phyloP scores from a whole-genome alignment of 306 rosid genomes.

The Rosa multiflora region DNA sequence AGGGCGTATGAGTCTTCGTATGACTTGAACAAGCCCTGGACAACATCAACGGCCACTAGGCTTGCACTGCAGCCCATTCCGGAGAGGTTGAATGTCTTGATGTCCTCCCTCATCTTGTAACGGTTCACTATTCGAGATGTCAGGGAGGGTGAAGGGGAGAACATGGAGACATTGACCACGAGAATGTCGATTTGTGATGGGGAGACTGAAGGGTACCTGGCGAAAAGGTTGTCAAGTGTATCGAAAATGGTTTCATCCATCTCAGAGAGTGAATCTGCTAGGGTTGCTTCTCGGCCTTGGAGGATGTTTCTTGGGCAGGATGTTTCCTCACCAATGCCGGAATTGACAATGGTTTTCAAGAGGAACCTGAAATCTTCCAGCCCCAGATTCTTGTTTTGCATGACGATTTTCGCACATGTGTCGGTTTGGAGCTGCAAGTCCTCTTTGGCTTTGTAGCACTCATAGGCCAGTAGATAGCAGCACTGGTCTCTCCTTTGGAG shows the following conservation, averaged over 20 bases:
- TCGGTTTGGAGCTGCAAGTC: constrained; percentile 50
- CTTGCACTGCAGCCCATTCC: constrained; percentile 97
- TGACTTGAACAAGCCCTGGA: constrained; percentile 58
- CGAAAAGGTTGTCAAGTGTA: constrained; percentile 67
- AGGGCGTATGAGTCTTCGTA: constrained; percentile 44
- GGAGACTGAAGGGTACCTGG: constrained; percentile 32
- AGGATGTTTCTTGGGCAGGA: constrained; percentile 65
- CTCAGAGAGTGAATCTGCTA: constrained; percentile 47
- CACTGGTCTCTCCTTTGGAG: constrained; percentile 43
- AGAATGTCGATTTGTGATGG: constrained; percentile 68
- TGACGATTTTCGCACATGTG: constrained; percentile 40
- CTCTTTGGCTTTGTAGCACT: constrained; percentile 63
- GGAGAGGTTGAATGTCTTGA: constrained; percentile 63
- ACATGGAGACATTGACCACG: constrained; percentile 76
- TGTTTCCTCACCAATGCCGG: constrained; percentile 78
- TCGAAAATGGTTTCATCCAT: constrained; percentile 67
- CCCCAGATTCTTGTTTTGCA: constrained; percentile 58
- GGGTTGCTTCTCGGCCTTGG: constrained; percentile 51
- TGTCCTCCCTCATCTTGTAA: constrained; percentile 74
- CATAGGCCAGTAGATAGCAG: constrained; percentile 76
- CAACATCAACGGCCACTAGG: constrained; percentile 65
- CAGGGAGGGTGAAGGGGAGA: constrained; percentile 73
- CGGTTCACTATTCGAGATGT: constrained; percentile 62
- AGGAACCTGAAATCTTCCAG: constrained; percentile 63
- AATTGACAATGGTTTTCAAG: constrained; percentile 62